phyloP scores from a whole-genome alignment of 2,329 filamentous ascomycete genomes.

The Geosmithia morbida region DNA sequence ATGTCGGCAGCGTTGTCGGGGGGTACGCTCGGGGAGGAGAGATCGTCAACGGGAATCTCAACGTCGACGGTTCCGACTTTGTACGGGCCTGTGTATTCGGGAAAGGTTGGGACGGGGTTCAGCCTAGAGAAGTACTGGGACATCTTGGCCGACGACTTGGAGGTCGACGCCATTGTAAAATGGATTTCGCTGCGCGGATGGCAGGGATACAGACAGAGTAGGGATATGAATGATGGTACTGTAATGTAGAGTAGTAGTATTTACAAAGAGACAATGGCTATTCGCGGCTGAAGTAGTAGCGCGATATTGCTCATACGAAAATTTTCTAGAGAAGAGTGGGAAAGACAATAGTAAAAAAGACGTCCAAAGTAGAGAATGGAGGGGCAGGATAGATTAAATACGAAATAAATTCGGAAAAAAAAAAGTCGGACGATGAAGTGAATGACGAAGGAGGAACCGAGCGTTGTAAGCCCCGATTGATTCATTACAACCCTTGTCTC shows the following conservation, averaged over 20 bases:
- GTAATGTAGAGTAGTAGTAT: too few relatives aligned
- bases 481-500: neutral
- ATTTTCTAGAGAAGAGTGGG: too few relatives aligned
- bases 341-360: too few relatives aligned
- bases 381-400: neutral
- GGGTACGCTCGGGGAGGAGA: slow-evolving; percentile 36
- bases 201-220: neutral
- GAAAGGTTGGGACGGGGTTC: slow-evolving; percentile 58
- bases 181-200: neutral
- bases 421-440: neutral
- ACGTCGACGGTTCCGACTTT: slow-evolving; percentile 69
- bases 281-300: too few relatives aligned
- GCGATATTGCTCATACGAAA: too few relatives aligned
- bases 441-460: neutral
- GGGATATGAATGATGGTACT: neutral
- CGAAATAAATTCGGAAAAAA: neutral
- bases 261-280: too few relatives aligned
- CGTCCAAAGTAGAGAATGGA: neutral
- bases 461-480: neutral
- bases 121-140: slow-evolving; percentile 36
- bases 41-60: slow-evolving; percentile 55
- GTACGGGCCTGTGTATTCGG: slow-evolving; percentile 62
- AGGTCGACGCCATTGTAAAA: neutral
- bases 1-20: slow-evolving; percentile 42
- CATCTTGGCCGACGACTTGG: slow-evolving; percentile 18